These are phyloP conservation scores for Zymoseptoria brevis DNA, from an alignment of 2,329 filamentous ascomycete species.

Conservation along the genomic window DNA sequence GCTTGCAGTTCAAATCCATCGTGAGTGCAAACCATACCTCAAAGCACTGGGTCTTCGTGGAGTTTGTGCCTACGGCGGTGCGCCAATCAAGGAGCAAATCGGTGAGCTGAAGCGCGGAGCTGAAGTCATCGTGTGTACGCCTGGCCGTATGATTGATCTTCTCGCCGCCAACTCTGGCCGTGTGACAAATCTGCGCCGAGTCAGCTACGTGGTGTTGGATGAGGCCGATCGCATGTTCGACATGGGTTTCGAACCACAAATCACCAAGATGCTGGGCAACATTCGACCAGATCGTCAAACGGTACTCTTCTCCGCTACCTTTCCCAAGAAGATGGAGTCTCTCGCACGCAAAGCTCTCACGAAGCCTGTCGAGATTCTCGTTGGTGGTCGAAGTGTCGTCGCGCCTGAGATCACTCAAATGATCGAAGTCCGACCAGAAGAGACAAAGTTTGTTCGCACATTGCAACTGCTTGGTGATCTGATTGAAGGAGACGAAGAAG, in stretches of 20 bases:
- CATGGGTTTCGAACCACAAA: constrained; percentile 98
- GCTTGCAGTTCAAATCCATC: constrained; percentile 85
- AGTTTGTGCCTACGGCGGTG: constrained; percentile 89
- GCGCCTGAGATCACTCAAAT: constrained; percentile 75
- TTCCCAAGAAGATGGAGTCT: constrained; percentile 86
- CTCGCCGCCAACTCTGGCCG: constrained; percentile 88
- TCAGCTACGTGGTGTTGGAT: constrained; percentile 91
- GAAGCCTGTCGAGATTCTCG: constrained; percentile 81
- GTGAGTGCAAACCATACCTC: constrained; percentile 88
- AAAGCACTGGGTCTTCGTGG: constrained; percentile 77
- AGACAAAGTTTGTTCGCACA: constrained; percentile 73
- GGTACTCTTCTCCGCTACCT: constrained; percentile 92
- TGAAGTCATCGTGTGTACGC: constrained; percentile 91
- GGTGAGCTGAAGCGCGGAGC: constrained; percentile 91
- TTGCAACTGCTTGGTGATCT: constrained; percentile 81
- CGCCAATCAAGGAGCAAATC: constrained; percentile 95
- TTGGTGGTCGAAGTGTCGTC: constrained; percentile 71
- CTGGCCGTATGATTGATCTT: constrained; percentile 91
- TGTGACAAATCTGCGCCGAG: constrained; percentile 80
- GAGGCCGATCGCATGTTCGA: constrained; percentile 99
- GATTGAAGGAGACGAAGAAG: constrained; percentile 81
- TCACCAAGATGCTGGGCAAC: constrained; percentile 91
- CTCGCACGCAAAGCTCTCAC: constrained; percentile 81
- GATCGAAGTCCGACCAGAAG: constrained; percentile 77
- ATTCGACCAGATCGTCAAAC: constrained; percentile 89